A percentile compares a stretch with the other conserved stretches of the same genome.
Conservation (phyloP, 2,329 filamentous ascomycete genomes). For the Penicillium sp. region DNA sequence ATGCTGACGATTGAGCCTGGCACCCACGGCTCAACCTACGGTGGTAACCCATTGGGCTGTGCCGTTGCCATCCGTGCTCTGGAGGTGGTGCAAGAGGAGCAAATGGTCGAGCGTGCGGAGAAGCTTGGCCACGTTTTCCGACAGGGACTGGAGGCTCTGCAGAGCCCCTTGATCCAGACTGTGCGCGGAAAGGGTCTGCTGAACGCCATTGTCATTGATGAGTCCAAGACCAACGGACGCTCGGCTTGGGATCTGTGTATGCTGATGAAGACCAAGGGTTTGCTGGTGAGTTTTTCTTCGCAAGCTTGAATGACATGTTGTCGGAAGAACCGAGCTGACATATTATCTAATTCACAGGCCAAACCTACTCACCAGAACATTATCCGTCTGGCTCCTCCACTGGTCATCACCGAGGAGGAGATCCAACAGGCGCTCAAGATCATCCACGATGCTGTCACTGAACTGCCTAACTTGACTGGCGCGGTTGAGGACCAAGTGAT, state of each 20-base stretch:
- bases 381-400: constrained; percentile 93
- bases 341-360: constrained; percentile 61
- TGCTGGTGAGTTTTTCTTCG: constrained; percentile 65
- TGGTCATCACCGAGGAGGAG: constrained; percentile 90
- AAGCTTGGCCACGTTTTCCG: constrained; percentile 82
- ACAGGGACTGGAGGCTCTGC: constrained; percentile 72
- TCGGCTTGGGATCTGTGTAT: constrained; percentile 96
- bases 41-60: constrained; percentile 93
- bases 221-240: constrained; percentile 80
- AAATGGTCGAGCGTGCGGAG: constrained; percentile 82
- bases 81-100: constrained; percentile 90
- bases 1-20: constrained; percentile 97
- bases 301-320: too few species aligned
- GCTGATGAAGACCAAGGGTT: constrained; percentile 90
- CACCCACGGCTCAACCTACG: constrained; percentile 97
- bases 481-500: constrained; percentile 60
- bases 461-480: constrained; percentile 72
- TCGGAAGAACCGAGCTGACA: neutral
- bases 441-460: constrained; percentile 78
- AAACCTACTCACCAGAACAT: constrained; percentile 99
- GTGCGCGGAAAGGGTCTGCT: constrained; percentile 92
- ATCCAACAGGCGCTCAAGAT: constrained; percentile 76
- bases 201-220: constrained; percentile 96
- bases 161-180: constrained; percentile 77
- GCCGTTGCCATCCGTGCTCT: constrained; percentile 94